These are phyloP conservation scores for Cucurbita maxima DNA, from an alignment of 306 rosid species.

Conservation along the genomic window DNA sequence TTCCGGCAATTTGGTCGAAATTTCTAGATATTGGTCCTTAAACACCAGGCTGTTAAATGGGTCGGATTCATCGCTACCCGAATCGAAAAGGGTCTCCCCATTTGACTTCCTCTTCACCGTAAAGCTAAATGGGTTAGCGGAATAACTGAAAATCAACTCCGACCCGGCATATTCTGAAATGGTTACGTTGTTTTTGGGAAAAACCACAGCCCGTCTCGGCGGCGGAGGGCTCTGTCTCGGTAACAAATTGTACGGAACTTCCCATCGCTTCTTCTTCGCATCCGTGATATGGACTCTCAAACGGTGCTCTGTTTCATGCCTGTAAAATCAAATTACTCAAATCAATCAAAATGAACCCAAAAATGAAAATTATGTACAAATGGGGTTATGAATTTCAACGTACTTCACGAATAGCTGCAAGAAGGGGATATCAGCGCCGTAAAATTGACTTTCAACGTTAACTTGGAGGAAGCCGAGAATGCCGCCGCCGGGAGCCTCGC, in stretches of 20 bases:
- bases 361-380: background rate
- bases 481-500: conserved; percentile 53
- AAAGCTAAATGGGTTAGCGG: conserved; percentile 62
- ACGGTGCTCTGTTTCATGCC: conserved; percentile 66
- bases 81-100: conserved; percentile 54
- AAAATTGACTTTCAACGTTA: conserved; percentile 30
- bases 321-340: conserved; percentile 3
- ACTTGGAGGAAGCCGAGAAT: conserved; percentile 52
- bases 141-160: conserved; percentile 51
- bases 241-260: conserved; percentile 66
- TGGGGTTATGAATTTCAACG: background rate
- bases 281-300: conserved; percentile 76
- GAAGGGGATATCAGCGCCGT: conserved; percentile 67
- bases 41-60: conserved; percentile 51
- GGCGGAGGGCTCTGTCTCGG: conserved; percentile 65
- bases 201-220: conserved; percentile 21
- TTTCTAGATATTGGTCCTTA: conserved; percentile 89
- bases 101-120: conserved; percentile 57
- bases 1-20: conserved; percentile 62
- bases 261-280: conserved; percentile 70
- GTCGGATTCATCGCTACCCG: conserved; percentile 35
- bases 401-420: conserved; percentile 70
- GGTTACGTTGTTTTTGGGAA: conserved; percentile 17
- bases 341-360: background rate
- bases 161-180: conserved; percentile 50